These are phyloP conservation scores for Shiraia bambusicola DNA, from an alignment of 2,329 filamentous ascomycete species.

Conservation along the genomic window DNA sequence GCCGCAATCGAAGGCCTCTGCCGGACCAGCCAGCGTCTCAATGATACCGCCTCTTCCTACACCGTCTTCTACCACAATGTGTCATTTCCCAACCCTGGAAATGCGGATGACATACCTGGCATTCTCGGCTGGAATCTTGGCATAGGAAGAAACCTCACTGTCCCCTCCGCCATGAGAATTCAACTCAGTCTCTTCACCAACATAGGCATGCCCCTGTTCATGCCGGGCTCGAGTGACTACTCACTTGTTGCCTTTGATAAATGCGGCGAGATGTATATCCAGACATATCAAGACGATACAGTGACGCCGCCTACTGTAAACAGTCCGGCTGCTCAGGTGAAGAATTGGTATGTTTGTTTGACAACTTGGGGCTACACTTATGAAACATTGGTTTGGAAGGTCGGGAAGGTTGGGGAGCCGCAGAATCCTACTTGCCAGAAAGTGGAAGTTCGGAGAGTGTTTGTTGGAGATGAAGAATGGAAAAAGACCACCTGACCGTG, in stretches of 20 bases:
- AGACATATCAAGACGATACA: constrained; percentile 40
- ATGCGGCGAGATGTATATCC: constrained; percentile 41
- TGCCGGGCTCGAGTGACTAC: constrained; percentile 19
- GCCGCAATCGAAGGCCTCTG: constrained; percentile 49
- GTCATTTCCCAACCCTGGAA: constrained; percentile 11
- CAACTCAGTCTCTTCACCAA: constrained; percentile 35
- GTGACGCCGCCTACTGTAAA: constrained; percentile 27
- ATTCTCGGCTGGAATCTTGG: constrained; percentile 16
- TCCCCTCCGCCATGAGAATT: constrained; percentile 37
- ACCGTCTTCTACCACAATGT: constrained; percentile 34
- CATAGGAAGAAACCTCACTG: constrained; percentile 2
- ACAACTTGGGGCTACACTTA: constrained; percentile 43
- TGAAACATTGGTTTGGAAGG: constrained; percentile 45
- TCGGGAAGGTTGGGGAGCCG: constrained; percentile 37
- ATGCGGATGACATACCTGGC: constrained; percentile 13
- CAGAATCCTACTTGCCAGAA: constrained; percentile 49
- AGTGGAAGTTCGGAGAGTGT: constrained; percentile 42
- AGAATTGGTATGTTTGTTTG: constrained; percentile 48
- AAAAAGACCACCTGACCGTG: no score
- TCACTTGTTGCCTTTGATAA: constrained; percentile 43
- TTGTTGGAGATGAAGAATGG: constrained; percentile 10
- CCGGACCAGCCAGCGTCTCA: constrained; percentile 3
- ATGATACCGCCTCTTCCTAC: constrained; percentile 13
- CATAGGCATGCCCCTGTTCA: constrained; percentile 45
- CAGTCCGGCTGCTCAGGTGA: constrained; percentile 18